Base-by-base conservation (phyloP, 352 stramenopile genomes). In the Phytophthora capsici region DNA sequence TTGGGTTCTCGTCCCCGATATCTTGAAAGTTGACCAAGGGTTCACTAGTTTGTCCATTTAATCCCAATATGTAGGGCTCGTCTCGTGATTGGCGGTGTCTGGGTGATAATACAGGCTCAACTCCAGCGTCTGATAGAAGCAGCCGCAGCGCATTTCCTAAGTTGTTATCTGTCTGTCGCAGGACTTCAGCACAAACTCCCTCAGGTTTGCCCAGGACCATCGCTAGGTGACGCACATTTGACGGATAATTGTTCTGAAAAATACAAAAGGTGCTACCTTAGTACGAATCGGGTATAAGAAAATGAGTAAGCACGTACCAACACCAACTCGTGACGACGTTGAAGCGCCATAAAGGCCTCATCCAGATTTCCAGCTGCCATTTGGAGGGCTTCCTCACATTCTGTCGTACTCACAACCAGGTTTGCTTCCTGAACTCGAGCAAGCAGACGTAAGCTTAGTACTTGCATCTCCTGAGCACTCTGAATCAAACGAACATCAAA, bases 1-100 rank as follows among this genome's bases (percentile, higher is more conserved):
- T 95, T 25, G 82, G 74, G 40, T 96, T 96, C 51, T 96, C 86
- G 12, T 93, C 86, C 19, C 80, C 77, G 6, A 89, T 69, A 19
- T 93, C 86, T 70, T 94, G 85, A 5, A 89, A 77, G 23, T 75
- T 87, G 44, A 85, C 61, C 22, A 84, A 30, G 2, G 55, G 60
- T 28, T 75, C 68, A 19, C 30, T 57, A 43, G 25, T 20, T 20
- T 63, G 30, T 4, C 38, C 16, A 45, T 28, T 59, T 16, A 14
- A 5, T 0, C 20, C 44, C n/a, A 22, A 61, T 48, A 28, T 1
- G 12, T 37, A 10, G 8, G n/a, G 23, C 14, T 5, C 22, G 41
- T 53, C 58, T 26, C 2, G 47, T 30, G 26, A 3, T 32, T 17
- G 12, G 3, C 14, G 20, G 16, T 46, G 32, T 23, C 71, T 75